Conservation (phyloP, 345 rosid species). For the Boechera retrofracta region DNA sequence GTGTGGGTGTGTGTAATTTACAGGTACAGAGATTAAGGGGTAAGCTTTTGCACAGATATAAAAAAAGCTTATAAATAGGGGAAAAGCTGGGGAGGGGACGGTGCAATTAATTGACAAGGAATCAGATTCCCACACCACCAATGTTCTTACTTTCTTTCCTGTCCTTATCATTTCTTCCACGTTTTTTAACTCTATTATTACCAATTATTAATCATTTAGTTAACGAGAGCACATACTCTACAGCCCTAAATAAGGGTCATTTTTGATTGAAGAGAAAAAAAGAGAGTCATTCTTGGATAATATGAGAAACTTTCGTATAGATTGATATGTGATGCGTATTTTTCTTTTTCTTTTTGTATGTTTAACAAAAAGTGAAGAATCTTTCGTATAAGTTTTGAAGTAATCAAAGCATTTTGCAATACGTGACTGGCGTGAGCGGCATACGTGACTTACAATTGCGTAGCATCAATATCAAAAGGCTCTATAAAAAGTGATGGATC, state of each 20-base stretch:
- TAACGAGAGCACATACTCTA: background rate
- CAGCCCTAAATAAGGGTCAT: constrained; percentile 1
- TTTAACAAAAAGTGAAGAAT: constrained; percentile 24
- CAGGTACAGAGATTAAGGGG: constrained; percentile 30
- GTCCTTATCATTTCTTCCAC: constrained; percentile 47
- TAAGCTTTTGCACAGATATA: constrained; percentile 39
- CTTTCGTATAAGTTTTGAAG: constrained; percentile 14
- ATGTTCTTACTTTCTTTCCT: constrained; percentile 39
- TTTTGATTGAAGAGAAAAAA: background rate
- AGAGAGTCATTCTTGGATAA: background rate
- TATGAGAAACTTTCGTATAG: background rate
- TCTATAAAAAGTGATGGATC: constrained; percentile 24
- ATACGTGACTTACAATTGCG: constrained; percentile 25
- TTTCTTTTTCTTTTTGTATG: constrained; percentile 11
- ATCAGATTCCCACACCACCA: constrained; percentile 49
- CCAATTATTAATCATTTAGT: background rate
- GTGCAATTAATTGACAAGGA: constrained; percentile 50
- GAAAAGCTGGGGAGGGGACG: constrained; percentile 38
- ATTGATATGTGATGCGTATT: background rate
- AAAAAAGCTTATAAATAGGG: constrained; percentile 28
- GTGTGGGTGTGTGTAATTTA: constrained; percentile 11
- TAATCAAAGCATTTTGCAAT: constrained; percentile 13
- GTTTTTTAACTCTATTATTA: constrained; percentile 25
- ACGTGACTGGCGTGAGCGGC: constrained; percentile 1
- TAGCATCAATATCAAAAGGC: constrained; percentile 29